Evolutionary conservation across 2,329 filamentous ascomycete species (phyloP), one percentile per base, ranked within the genome.

Genomic region (Ophiostoma sp.): DNA sequence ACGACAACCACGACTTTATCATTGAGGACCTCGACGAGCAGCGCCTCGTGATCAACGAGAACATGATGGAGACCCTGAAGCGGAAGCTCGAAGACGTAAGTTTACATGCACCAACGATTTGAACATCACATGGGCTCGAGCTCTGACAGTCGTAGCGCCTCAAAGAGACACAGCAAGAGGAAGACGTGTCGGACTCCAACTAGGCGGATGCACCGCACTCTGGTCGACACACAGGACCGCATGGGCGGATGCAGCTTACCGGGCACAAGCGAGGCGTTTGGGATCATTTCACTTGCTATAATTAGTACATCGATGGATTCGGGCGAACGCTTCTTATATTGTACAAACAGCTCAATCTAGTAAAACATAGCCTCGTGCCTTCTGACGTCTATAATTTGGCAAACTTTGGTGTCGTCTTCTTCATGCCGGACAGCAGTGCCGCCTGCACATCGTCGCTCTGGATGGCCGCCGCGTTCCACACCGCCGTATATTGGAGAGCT

Each of bases 401-500:
- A 80, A 96, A 98, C 18, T 82, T 90, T 12, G 92, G 89, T 75
- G 86, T 93, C 72, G 83, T 88, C 84, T 90, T 96, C 78, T 90
- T 83, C 71, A 97, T 76, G 8, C 90, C 90, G 52, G 90, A 91
- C 76, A 90, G 75, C 76, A 97, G 81, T 0, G 93, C 92, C 69
- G 84, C 81, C 75, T 86, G 80, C 60, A 97, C 84, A 81, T 98
- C 94, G 66, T 82, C 81, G 6, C 91, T 90, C 81, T 97, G 93
- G 73, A 97, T 76, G 75, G 91, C 90, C 2, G 87, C 90, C 73
- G 87, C 85, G 76, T 98, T 98, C 94, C 93, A 97, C 0, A 95
- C 84, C 11, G 86, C 84, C 4, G 93, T 96, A 78, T 97, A 97
- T 69, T 86, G 86, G 76, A 98, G 79, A 64, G 87, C 87, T 89